A percentile compares a stretch with the other conserved stretches of the same genome.
Evolutionary conservation across 129 eudicot species (phyloP).

Genomic region (Centrapalus pauciflorus): DNA sequence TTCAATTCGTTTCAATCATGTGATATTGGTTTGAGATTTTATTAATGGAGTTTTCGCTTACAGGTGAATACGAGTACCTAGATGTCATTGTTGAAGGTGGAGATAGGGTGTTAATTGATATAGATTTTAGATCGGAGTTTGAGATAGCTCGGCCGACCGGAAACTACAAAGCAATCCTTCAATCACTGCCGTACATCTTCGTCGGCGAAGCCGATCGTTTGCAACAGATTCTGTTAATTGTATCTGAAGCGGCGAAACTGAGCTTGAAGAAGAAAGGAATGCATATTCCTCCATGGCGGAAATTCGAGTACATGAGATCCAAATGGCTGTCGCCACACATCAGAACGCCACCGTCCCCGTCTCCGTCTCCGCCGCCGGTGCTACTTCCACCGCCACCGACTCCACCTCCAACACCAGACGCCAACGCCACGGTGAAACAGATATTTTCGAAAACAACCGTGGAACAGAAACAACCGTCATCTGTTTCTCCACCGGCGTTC

Average conservation of each 20-base stretch:
- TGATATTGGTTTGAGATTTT: neutral
- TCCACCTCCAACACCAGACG: conserved; percentile 25
- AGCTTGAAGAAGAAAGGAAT: conserved; percentile 81
- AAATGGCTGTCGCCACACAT: conserved; percentile 72
- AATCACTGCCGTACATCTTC: conserved; percentile 54
- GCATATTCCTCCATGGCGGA: conserved; percentile 87
- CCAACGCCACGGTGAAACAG: conserved; percentile 8
- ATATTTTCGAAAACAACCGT: neutral
- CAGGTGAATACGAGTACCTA: conserved; percentile 78
- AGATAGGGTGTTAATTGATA: conserved; percentile 61
- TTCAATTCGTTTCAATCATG: neutral
- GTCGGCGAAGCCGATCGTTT: conserved; percentile 78
- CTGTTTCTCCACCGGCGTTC: conserved; percentile 4
- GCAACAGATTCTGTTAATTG: conserved; percentile 48
- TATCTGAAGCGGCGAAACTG: conserved; percentile 60
- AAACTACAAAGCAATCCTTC: conserved; percentile 57
- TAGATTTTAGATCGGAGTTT: conserved; percentile 86
- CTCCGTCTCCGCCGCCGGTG: neutral
- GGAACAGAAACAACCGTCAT: neutral
- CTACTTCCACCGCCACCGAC: conserved; percentile 19
- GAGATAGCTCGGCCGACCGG: conserved; percentile 82
- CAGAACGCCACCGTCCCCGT: conserved; percentile 21
- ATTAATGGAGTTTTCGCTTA: neutral
- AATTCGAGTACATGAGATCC: conserved; percentile 67
- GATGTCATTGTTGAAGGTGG: conserved; percentile 51